A percentile compares a stretch with the other conserved stretches of the same genome.
phyloP scores from a whole-genome alignment of 768 basidiomycete species.

The Tylopilus sp. region DNA sequence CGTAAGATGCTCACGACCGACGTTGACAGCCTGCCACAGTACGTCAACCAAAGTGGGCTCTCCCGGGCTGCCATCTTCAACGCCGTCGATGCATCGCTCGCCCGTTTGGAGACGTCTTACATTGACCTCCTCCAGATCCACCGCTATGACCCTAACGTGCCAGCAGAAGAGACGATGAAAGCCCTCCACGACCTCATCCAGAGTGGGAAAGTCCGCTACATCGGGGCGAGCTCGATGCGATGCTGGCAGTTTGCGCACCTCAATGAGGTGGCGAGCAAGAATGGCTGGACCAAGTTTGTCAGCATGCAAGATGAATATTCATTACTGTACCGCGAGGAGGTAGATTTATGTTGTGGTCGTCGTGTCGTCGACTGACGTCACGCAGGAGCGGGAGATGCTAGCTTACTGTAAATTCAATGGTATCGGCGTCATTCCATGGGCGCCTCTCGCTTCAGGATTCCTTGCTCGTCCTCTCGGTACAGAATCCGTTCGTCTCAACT shows the following conservation, averaged over 20 bases:
- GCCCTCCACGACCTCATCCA: constrained; percentile 50
- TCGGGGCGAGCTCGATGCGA: constrained; percentile 46
- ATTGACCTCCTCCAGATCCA: constrained; percentile 45
- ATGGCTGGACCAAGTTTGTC: constrained; percentile 51
- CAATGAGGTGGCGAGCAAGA: constrained; percentile 41
- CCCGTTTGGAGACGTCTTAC: constrained; percentile 34
- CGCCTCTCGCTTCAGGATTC: constrained; percentile 39
- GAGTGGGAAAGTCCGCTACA: constrained; percentile 48
- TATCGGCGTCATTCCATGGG: constrained; percentile 53
- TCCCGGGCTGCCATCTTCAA: constrained; percentile 38
- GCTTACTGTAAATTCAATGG: constrained; percentile 46
- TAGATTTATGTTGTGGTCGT: not conserved
- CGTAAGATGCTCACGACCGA: not conserved
- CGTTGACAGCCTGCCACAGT: constrained; percentile 9
- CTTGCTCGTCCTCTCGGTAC: constrained; percentile 37
- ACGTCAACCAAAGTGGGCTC: constrained; percentile 32
- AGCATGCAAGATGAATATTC: constrained; percentile 51
- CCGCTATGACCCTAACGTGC: constrained; percentile 35
- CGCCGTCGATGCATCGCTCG: constrained; percentile 32
- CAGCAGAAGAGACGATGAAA: constrained; percentile 47
- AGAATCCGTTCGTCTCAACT: constrained; percentile 20
- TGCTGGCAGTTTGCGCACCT: constrained; percentile 44
- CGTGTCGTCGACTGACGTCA: not conserved
- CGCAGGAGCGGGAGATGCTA: constrained; percentile 44
- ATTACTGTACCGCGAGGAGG: not conserved